Evolutionary conservation across 352 stramenopile species (phyloP).

Genomic region (Globisporangium paddicum): DNA sequence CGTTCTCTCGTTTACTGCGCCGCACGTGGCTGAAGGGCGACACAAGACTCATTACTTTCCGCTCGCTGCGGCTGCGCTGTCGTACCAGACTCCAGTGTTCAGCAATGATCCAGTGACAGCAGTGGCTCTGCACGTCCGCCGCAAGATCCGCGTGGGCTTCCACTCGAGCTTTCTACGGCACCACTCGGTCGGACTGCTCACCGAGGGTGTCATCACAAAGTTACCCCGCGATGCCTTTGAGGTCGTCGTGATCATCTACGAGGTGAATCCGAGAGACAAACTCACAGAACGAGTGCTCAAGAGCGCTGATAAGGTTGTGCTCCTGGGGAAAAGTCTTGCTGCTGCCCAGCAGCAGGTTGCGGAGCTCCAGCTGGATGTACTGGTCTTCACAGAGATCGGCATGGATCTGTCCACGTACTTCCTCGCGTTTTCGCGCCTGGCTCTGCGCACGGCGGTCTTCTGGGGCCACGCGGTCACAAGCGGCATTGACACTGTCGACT

Average conservation of each 20-base stretch:
- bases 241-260: constrained; percentile 21
- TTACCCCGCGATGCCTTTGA: constrained; percentile 23
- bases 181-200: constrained; percentile 56
- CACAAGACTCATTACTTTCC: constrained; percentile 6
- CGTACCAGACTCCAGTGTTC: neutral
- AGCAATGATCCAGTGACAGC: no score
- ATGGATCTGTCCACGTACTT: constrained; percentile 58
- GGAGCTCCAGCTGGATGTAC: constrained; percentile 39
- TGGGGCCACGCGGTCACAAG: constrained; percentile 63
- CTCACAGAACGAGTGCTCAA: constrained; percentile 11
- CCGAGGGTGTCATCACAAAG: constrained; percentile 31
- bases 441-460: constrained; percentile 38
- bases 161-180: constrained; percentile 41
- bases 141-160: constrained; percentile 37
- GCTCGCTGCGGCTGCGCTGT: neutral
- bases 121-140: neutral
- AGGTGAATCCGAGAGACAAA: constrained; percentile 13
- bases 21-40: constrained; percentile 18
- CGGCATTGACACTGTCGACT: constrained; percentile 49
- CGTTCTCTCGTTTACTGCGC: constrained; percentile 21
- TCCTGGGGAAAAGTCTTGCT: constrained; percentile 18
- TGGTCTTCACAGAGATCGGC: constrained; percentile 63
- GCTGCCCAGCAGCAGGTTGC: constrained; percentile 25
- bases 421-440: constrained; percentile 43
- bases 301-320: constrained; percentile 5